Conservation (phyloP, 2,329 filamentous ascomycete genomes). For the Aspergillus sergii region DNA sequence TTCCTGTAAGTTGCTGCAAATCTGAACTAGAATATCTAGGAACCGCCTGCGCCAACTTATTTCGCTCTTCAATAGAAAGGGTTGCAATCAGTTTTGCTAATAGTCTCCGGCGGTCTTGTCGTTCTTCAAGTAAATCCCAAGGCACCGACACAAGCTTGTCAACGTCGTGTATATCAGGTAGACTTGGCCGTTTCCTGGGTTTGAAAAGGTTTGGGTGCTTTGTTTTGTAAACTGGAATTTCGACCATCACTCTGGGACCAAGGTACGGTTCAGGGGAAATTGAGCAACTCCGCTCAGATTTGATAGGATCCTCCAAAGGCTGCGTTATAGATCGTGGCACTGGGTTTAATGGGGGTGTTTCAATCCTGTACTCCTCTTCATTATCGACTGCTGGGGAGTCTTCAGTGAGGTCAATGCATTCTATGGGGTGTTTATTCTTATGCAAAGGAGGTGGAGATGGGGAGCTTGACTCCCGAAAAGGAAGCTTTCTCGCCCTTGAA, state of each 20-base stretch:
- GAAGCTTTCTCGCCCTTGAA: constrained; percentile 8
- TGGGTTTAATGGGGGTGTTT: constrained; percentile 41
- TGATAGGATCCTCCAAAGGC: constrained; percentile 7
- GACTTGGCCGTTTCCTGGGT: background rate
- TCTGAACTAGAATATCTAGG: constrained; percentile 13
- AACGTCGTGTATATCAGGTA: constrained; percentile 28
- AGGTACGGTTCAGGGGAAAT: constrained; percentile 22
- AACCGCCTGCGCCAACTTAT: constrained; percentile 16
- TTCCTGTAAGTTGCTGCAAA: constrained; percentile 16
- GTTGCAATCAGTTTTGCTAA: constrained; percentile 34
- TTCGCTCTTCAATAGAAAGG: constrained; percentile 24
- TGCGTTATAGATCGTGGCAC: constrained; percentile 13
- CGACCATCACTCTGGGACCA: constrained; percentile 7
- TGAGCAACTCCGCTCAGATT: constrained; percentile 14
- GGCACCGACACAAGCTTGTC: constrained; percentile 33
- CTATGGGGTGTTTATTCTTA: constrained; percentile 9
- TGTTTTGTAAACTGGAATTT: constrained; percentile 11
- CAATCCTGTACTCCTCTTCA: constrained; percentile 31
- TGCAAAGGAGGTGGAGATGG: constrained; percentile 7
- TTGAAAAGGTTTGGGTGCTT: background rate
- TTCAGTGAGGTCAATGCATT: constrained; percentile 39
- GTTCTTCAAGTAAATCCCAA: constrained; percentile 40
- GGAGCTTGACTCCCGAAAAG: constrained; percentile 19
- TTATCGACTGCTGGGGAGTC: constrained; percentile 20
- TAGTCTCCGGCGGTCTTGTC: constrained; percentile 40